These are phyloP conservation scores for Clarireedia sp. DNA, from an alignment of 2,329 filamentous ascomycete species.

Conservation along the genomic window DNA sequence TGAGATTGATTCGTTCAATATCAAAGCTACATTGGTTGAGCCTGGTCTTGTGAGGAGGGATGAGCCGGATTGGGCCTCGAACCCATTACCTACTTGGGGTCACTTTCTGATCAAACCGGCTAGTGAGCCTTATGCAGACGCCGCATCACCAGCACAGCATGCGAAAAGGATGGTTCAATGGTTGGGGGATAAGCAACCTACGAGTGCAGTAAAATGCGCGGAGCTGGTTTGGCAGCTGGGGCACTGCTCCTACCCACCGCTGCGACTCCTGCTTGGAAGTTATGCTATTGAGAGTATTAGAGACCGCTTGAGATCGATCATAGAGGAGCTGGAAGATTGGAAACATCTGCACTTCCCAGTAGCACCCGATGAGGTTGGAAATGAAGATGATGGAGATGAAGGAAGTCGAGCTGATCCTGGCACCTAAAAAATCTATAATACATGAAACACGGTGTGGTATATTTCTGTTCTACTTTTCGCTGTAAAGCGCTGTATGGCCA, in stretches of 20 bases:
- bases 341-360: slow-evolving; percentile 69
- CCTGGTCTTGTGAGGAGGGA: slow-evolving; percentile 83
- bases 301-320: slow-evolving; percentile 80
- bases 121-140: slow-evolving; percentile 69
- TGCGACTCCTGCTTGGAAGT: slow-evolving; percentile 78
- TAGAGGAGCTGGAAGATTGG: slow-evolving; percentile 92
- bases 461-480: not conserved
- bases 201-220: slow-evolving; percentile 84
- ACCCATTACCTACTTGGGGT: slow-evolving; percentile 70
- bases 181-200: slow-evolving; percentile 87
- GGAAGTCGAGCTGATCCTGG: slow-evolving; percentile 14
- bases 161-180: slow-evolving; percentile 88
- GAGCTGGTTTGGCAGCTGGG: slow-evolving; percentile 92
- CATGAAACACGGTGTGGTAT: not conserved
- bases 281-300: slow-evolving; percentile 95
- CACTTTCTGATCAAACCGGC: slow-evolving; percentile 87
- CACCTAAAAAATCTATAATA: slow-evolving; percentile 1
- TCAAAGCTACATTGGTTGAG: slow-evolving; percentile 89
- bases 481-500: not conserved
- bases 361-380: slow-evolving; percentile 33
- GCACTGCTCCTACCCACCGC: slow-evolving; percentile 87
- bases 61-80: slow-evolving; percentile 51
- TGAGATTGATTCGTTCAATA: slow-evolving; percentile 83
- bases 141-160: slow-evolving; percentile 78
- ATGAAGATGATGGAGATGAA: slow-evolving; percentile 27